A percentile compares a stretch with the other conserved stretches of the same genome.
Evolutionary conservation across 345 rosid species (phyloP).

Genomic region (Crucihimalaya himalaica): DNA sequence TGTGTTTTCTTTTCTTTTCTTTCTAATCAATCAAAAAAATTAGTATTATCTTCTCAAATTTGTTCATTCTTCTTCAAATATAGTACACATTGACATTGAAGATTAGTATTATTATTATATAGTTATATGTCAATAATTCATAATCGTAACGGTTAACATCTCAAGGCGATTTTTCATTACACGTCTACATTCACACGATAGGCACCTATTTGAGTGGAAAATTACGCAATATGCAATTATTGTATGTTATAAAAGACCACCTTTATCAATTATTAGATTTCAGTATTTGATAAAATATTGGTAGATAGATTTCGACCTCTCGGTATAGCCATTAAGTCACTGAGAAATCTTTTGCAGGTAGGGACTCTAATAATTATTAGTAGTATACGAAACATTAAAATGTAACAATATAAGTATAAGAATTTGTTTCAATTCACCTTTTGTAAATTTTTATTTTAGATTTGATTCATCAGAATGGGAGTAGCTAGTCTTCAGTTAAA

Average conservation of each 20-base stretch:
- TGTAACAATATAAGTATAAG: neutral
- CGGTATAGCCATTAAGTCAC: constrained; percentile 5
- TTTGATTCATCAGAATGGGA: neutral
- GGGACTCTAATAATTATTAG: neutral
- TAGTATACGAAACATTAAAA: neutral
- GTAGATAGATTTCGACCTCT: constrained; percentile 24
- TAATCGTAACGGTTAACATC: constrained; percentile 22
- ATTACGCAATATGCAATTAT: constrained; percentile 22
- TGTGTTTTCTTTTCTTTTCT: too few species aligned
- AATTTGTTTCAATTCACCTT: neutral
- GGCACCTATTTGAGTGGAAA: constrained; percentile 32
- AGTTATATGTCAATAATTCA: constrained; percentile 18
- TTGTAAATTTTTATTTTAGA: neutral
- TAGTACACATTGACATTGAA: neutral
- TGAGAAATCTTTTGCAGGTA: neutral
- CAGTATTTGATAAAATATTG: neutral
- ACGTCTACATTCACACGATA: constrained; percentile 14
- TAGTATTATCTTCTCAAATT: too few species aligned
- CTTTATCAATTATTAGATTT: constrained; percentile 34
- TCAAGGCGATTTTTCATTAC: constrained; percentile 3
- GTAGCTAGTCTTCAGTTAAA: too few species aligned
- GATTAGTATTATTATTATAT: neutral
- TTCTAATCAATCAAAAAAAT: neutral
- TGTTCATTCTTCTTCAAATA: neutral
- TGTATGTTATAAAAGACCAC: constrained; percentile 1